Conservation (phyloP, 2,329 filamentous ascomycete genomes). For the Talaromyces islandicus region DNA sequence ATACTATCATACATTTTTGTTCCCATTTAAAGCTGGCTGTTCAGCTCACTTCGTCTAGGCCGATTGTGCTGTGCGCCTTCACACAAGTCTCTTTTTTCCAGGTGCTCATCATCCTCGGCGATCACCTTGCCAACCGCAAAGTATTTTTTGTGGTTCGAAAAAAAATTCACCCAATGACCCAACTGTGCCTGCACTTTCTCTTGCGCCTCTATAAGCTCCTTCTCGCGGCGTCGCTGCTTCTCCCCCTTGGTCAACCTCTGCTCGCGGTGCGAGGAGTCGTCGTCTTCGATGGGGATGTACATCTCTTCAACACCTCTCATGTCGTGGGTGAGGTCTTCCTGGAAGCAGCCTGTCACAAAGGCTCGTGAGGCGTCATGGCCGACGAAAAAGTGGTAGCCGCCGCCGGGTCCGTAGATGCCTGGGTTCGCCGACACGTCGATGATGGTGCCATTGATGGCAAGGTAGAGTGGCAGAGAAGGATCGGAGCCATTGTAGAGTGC, state of each 20-base stretch:
- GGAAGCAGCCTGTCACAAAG: conserved; percentile 90
- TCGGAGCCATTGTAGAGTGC: conserved; percentile 71
- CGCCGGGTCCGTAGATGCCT: conserved; percentile 68
- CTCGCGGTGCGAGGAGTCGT: conserved; percentile 33
- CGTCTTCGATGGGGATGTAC: conserved; percentile 65
- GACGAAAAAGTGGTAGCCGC: conserved; percentile 79
- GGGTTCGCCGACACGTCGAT: conserved; percentile 57
- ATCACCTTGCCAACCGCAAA: conserved; percentile 70
- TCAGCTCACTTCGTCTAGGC: conserved; percentile 41
- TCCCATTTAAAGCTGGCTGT: conserved; percentile 1
- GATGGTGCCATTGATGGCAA: conserved; percentile 69
- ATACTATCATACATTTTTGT: not conserved
- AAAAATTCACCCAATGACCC: conserved; percentile 78
- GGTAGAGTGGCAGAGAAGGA: conserved; percentile 70
- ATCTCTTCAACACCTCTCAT: conserved; percentile 81
- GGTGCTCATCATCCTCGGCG: conserved; percentile 47
- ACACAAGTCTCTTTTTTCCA: conserved; percentile 57
- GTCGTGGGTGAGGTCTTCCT: conserved; percentile 76
- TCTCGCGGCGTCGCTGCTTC: conserved; percentile 49
- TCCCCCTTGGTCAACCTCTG: conserved; percentile 28
- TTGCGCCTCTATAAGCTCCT: conserved; percentile 61
- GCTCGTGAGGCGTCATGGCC: conserved; percentile 80
- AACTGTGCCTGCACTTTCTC: conserved; percentile 62
- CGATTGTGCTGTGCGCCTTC: conserved; percentile 61
- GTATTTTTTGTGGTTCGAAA: conserved; percentile 74